Conservation (phyloP, 169 alveolate genomes). For the Babesia bovis region DNA sequence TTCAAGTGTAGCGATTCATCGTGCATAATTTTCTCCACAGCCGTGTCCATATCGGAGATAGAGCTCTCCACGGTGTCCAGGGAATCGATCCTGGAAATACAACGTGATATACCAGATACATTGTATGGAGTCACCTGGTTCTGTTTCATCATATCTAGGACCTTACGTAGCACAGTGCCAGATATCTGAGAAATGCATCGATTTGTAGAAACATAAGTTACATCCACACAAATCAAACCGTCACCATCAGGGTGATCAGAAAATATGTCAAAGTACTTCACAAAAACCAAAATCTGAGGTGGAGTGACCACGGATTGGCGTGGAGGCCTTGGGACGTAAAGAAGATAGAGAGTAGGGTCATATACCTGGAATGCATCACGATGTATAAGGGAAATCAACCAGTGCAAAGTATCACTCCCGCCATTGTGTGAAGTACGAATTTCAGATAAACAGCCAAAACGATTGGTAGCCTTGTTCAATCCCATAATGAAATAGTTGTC, state of each 20-base stretch:
- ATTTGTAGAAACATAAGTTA: conserved; percentile 39
- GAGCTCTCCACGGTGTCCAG: conserved; percentile 20
- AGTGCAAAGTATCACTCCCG: conserved; percentile 38
- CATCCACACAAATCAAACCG: conserved; percentile 44
- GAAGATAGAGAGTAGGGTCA: conserved; percentile 62
- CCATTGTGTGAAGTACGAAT: conserved; percentile 1
- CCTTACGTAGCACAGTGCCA: conserved; percentile 13
- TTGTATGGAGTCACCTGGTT: conserved; percentile 24
- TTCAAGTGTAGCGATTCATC: conserved; percentile 44
- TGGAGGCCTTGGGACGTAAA: conserved; percentile 30
- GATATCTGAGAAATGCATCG: conserved; percentile 39
- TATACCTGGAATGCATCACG: conserved; percentile 55
- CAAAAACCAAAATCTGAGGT: background rate
- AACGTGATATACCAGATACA: conserved; percentile 21
- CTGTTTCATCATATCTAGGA: conserved; percentile 34
- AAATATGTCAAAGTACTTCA: conserved; percentile 67
- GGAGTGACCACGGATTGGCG: background rate
- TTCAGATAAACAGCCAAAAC: conserved; percentile 40
- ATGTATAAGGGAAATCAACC: conserved; percentile 22
- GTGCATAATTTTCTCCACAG: conserved; percentile 30
- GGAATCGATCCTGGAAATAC: conserved; percentile 5
- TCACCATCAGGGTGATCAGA: conserved; percentile 29
- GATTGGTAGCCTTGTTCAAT: conserved; percentile 20
- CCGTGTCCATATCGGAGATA: conserved; percentile 14
- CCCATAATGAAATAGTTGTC: conserved; percentile 61